Percentiles rank a stretch among this genome's conserved stretches.
These are phyloP conservation scores for Omphalea diandra DNA, from an alignment of 441 rosid species.

Conservation along the genomic window DNA sequence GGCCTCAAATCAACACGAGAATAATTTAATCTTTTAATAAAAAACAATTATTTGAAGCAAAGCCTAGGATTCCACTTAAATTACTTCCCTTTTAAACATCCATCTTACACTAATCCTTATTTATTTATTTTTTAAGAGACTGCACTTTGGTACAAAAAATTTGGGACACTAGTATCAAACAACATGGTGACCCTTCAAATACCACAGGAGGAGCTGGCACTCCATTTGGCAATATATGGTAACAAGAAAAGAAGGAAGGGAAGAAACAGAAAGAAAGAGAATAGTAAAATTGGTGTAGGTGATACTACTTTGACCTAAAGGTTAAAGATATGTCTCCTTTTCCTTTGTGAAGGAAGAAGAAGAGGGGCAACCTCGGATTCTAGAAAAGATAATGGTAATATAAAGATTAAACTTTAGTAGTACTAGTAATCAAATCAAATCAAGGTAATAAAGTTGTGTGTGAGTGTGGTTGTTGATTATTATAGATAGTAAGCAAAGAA, in stretches of 20 bases:
- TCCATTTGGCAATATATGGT: too few species aligned
- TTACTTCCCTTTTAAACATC: neutral
- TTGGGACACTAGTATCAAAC: too few species aligned
- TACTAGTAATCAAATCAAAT: too few species aligned
- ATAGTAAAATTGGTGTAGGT: neutral
- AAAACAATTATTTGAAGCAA: conserved; percentile 1
- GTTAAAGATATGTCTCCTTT: conserved; percentile 4
- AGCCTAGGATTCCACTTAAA: conserved; percentile 30
- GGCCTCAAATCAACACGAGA: conserved; percentile 10
- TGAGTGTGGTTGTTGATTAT: too few species aligned
- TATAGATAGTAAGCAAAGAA: too few species aligned
- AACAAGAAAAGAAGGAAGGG: too few species aligned
- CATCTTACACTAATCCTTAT: neutral
- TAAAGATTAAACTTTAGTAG: neutral
- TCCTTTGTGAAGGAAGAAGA: conserved; percentile 5
- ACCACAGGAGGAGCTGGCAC: too few species aligned
- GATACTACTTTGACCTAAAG: conserved; percentile 26
- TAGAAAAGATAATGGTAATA: conserved; percentile 28
- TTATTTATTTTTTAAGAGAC: neutral
- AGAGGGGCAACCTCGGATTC: conserved; percentile 50
- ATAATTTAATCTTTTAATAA: conserved; percentile 17
- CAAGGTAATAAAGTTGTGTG: neutral
- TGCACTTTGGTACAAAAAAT: too few species aligned
- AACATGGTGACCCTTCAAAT: too few species aligned
- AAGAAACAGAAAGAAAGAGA: neutral